Base-by-base conservation (phyloP, 257 asterid species). In the Thymus mandschuricus region DNA sequence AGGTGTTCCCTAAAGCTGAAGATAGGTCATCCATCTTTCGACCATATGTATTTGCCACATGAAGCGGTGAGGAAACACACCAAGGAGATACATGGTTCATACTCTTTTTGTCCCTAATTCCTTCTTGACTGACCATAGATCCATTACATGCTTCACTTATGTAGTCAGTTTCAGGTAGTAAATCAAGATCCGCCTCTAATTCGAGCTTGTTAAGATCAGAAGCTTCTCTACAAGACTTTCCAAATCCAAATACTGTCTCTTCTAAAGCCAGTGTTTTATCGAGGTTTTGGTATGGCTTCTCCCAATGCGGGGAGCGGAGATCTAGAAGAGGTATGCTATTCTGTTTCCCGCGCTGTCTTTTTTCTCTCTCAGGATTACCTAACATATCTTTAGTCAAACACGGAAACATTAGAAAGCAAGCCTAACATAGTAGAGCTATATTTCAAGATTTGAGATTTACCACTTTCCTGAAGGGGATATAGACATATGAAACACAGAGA, bases 281-380 rank as follows among this genome's bases (percentile, higher is more conserved):
- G 68, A 46, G 77, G 75, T 77, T 80, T 67, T 69, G 72, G 63
- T 76, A 66, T 60, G 69, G 81, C 78, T 82, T 86, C 79, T 83
- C 80, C 69, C 67, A 59, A 69, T 68, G 76, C 7, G 82, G 66
- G 70, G 81, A 70, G 70, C 76, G 56, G 71, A 76, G 67, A 59
- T 73, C 86, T 21, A 79, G 70, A 60, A 87, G 71, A 52, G 75
- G 63, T 63, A 64, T 73, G 76, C 66, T 60, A 49, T 80, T 73
- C 80, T 69, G 77, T 74, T 64, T 76, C 80, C 74, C 76, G 84
- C 77, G 44, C 84, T 87, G 84, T 82, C 83, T 87, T 75, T 73
- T 84, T 74, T 75, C 76, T 55, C 70, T 75, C 70, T 75, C 87
- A 81, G 62, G 46, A 49, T 81, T 56, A 64, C 65, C 83, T 60